phyloP scores from a whole-genome alignment of 176 grass and related monocot species.

The Rhynchospora pubera region DNA sequence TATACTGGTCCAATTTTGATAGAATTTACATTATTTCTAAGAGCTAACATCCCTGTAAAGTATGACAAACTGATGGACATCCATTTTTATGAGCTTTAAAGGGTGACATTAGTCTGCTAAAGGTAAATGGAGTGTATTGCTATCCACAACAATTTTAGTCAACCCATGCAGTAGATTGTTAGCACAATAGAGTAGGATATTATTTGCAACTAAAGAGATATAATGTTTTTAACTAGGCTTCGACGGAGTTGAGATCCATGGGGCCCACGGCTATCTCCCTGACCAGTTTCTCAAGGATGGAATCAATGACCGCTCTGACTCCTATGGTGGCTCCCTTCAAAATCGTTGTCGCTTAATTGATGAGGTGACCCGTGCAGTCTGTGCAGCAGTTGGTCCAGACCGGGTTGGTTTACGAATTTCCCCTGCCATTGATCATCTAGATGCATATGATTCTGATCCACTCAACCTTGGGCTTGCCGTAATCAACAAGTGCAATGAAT shows the following conservation, averaged over 20 bases:
- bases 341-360: constrained; percentile 72
- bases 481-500: constrained; percentile 42
- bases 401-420: constrained; percentile 67
- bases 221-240: constrained; percentile 46
- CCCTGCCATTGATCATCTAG: constrained; percentile 86
- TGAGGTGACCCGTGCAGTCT: constrained; percentile 57
- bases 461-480: constrained; percentile 61
- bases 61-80: background rate
- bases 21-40: background rate
- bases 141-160: background rate
- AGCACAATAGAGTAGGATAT: background rate
- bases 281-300: constrained; percentile 95
- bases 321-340: constrained; percentile 65
- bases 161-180: background rate
- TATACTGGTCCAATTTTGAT: background rate
- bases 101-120: background rate
- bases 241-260: constrained; percentile 92
- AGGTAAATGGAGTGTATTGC: background rate
- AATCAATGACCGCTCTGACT: constrained; percentile 76
- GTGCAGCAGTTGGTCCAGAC: constrained; percentile 49
- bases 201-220: background rate
- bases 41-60: background rate
- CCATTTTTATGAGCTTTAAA: background rate
- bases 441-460: constrained; percentile 75
- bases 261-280: constrained; percentile 80